These are phyloP conservation scores for Rosa lucieae DNA, from an alignment of 306 rosid species.

Conservation along the genomic window DNA sequence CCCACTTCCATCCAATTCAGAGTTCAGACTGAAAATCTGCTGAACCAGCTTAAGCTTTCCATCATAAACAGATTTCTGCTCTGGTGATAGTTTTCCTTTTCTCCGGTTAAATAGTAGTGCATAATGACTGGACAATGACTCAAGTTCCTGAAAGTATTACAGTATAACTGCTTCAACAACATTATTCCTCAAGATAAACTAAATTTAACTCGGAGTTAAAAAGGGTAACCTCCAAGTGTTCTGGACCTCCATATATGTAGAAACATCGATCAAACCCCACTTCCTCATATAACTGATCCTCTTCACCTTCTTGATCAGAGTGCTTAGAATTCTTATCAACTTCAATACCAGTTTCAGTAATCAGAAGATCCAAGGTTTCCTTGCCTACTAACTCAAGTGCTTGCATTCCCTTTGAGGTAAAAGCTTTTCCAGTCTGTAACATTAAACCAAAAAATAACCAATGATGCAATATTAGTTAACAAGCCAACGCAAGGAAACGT, in stretches of 20 bases:
- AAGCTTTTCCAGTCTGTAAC: conserved; percentile 85
- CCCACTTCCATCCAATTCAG: conserved; percentile 62
- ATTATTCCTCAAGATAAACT: conserved; percentile 5
- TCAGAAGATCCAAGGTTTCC: conserved; percentile 90
- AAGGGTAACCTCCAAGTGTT: conserved; percentile 85
- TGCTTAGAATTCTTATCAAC: conserved; percentile 59
- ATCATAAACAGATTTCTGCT: conserved; percentile 70
- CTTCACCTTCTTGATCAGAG: conserved; percentile 47
- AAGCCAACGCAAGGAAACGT: background rate
- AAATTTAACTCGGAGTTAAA: conserved; percentile 20
- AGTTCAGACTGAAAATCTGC: conserved; percentile 70
- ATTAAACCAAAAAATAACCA: conserved; percentile 32
- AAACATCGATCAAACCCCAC: conserved; percentile 95
- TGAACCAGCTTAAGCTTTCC: conserved; percentile 90
- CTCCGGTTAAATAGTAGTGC: conserved; percentile 81
- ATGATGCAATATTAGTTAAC: conserved; percentile 15
- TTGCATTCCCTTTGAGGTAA: conserved; percentile 94
- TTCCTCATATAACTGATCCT: conserved; percentile 75
- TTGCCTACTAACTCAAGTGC: conserved; percentile 93
- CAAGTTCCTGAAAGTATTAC: conserved; percentile 66
- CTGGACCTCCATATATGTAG: conserved; percentile 98
- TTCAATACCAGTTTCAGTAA: conserved; percentile 90
- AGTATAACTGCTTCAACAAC: conserved; percentile 20
- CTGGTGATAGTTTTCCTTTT: conserved; percentile 70
- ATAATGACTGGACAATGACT: conserved; percentile 87